Evolutionary conservation across 2,329 filamentous ascomycete species (phyloP), one percentile per base, ranked within the genome.

Genomic region (Exophiala viscosa): DNA sequence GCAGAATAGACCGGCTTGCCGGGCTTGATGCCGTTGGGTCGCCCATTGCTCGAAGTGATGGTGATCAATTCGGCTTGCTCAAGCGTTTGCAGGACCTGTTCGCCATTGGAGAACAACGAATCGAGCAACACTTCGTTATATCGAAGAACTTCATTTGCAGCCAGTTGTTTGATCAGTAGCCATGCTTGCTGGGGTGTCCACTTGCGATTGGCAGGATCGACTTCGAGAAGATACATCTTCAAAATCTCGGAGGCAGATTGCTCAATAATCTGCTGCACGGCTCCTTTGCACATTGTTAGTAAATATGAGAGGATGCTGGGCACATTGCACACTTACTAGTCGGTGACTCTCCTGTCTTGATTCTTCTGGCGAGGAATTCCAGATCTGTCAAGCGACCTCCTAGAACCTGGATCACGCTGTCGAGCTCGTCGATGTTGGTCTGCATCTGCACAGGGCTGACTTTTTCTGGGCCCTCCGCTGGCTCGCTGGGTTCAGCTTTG

Each of bases 371-470:
- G 39, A 99, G 82, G 65, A 93, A 95, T 66, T 97, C 92, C 15
- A 99, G 84, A 65, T 99, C 93, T 0, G 90, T 96, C n/a, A 99
- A 79, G 3, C 93, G 88, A 1, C 93, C 93, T 17, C 93, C 93
- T 1, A 99, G 79, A 0, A 85, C 80, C 23, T 84, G 80, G 59
- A 97, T 95, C 61, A 88, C 91, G 23, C 55, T 79, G 64, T 96
- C 90, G 1, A 99, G 79, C 57, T 91, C 88, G 1, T 70, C 68
- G 5, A 93, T 74, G 57, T 90, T 79, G 41, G 71, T 67, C 31
- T 76, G 74, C 49, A 69, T 66, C 59, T 80, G 69, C 15, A 73
- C 74, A 3, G 75, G 71, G 0, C 73, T 68, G n/a, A 73, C 66
- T 50, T 73, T 73, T 20, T 70, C 67, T 14, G 61, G 63, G 2